These are phyloP conservation scores for Trichosporon sp. DNA, from an alignment of 1,284 basidiomycete species.

Conservation along the genomic window DNA sequence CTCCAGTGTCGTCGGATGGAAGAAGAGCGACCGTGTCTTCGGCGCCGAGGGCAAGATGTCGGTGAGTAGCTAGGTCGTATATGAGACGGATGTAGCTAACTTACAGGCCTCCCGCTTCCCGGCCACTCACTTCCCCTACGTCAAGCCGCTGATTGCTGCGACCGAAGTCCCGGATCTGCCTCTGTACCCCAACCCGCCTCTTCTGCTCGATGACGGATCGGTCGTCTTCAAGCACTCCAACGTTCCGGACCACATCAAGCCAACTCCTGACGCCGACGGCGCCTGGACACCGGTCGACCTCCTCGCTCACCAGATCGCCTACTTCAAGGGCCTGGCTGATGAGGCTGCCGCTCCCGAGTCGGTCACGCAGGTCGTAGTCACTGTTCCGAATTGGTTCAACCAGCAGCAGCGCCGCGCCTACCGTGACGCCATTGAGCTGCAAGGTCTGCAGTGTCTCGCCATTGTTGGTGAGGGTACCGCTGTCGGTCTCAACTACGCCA, in stretches of 20 bases:
- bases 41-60: constrained; percentile 80
- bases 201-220: constrained; percentile 51
- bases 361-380: constrained; percentile 73
- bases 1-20: constrained; percentile 80
- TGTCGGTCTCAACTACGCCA: constrained; percentile 90
- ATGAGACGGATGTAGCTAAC: background rate
- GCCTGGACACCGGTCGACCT: constrained; percentile 80
- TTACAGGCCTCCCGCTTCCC: constrained; percentile 82
- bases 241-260: constrained; percentile 58
- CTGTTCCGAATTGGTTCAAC: constrained; percentile 79
- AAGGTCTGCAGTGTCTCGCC: constrained; percentile 74
- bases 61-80: constrained; percentile 52
- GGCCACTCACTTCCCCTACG: constrained; percentile 72
- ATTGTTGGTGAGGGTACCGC: constrained; percentile 91
- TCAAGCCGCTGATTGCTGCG: constrained; percentile 73
- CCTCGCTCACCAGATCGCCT: constrained; percentile 87
- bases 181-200: constrained; percentile 47
- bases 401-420: constrained; percentile 83
- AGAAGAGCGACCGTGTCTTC: constrained; percentile 78
- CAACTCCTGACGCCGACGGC: constrained; percentile 52
- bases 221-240: constrained; percentile 62
- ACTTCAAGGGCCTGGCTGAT: constrained; percentile 84
- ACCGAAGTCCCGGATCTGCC: constrained; percentile 48
- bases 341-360: constrained; percentile 56
- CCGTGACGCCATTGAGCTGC: constrained; percentile 82